These are phyloP conservation scores for Cicer yamashitae DNA, from an alignment of 306 rosid genomes.

Conservation along the genomic window DNA sequence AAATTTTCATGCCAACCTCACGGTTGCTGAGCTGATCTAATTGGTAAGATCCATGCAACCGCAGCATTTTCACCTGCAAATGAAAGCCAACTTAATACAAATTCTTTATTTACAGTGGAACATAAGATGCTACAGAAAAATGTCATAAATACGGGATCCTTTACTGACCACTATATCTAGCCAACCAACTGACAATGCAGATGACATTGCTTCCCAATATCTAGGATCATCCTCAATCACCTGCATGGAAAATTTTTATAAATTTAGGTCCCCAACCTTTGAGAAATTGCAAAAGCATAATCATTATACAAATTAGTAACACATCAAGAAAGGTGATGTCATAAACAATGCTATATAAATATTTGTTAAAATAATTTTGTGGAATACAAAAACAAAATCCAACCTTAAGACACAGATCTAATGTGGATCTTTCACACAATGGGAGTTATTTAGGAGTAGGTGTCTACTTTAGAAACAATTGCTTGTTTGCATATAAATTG, in stretches of 20 bases:
- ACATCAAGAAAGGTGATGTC: not conserved
- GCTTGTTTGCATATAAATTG: not conserved
- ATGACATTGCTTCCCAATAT: constrained; percentile 85
- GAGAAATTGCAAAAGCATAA: constrained; percentile 41
- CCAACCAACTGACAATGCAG: constrained; percentile 95
- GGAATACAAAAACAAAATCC: constrained; percentile 30
- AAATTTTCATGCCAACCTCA: constrained; percentile 72
- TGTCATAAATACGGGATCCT: constrained; percentile 35
- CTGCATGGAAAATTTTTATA: constrained; percentile 54
- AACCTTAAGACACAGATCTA: not conserved
- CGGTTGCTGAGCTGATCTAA: constrained; percentile 81
- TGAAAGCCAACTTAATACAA: constrained; percentile 39
- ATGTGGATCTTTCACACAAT: not conserved
- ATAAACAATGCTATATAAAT: not conserved
- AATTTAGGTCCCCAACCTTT: constrained; percentile 34
- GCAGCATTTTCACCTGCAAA: constrained; percentile 88
- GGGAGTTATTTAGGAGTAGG: not conserved
- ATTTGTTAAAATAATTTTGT: not conserved
- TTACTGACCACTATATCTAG: constrained; percentile 85
- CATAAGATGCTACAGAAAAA: constrained; percentile 41
- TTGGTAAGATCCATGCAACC: constrained; percentile 88
- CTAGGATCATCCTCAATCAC: constrained; percentile 78
- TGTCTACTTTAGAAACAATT: constrained; percentile 15
- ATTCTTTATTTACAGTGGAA: constrained; percentile 36
- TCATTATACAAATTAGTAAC: constrained; percentile 1